These are phyloP conservation scores for Emericellopsis atlantica DNA, from an alignment of 2,329 filamentous ascomycete species.

Conservation along the genomic window DNA sequence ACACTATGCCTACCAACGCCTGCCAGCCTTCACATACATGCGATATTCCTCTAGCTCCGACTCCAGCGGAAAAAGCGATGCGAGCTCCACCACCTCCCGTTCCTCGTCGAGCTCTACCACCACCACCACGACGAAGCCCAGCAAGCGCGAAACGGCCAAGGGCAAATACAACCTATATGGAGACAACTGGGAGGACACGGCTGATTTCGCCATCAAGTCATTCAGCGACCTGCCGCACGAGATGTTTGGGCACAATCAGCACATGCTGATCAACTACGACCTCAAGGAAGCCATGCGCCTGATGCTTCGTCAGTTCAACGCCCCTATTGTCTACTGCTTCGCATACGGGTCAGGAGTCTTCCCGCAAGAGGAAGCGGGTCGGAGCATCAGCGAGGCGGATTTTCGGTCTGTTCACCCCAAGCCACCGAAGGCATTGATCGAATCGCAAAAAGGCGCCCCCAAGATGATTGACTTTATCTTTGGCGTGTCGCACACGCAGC, in stretches of 20 bases:
- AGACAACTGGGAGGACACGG: slow-evolving; percentile 29
- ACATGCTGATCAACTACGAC: slow-evolving; percentile 90
- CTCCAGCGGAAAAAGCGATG: background rate
- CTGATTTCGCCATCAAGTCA: slow-evolving; percentile 26
- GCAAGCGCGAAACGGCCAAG: slow-evolving; percentile 11
- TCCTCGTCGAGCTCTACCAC: background rate
- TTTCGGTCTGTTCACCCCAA: slow-evolving; percentile 64
- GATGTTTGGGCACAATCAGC: slow-evolving; percentile 86
- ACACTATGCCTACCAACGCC: background rate
- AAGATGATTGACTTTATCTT: slow-evolving; percentile 99
- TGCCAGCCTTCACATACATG: background rate
- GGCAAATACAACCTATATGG: slow-evolving; percentile 22
- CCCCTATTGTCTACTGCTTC: slow-evolving; percentile 91
- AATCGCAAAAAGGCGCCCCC: slow-evolving; percentile 74
- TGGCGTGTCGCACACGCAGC: slow-evolving; percentile 84
- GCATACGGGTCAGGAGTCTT: slow-evolving; percentile 97
- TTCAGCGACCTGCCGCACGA: slow-evolving; percentile 31
- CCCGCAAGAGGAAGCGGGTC: slow-evolving; percentile 51
- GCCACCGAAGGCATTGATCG: slow-evolving; percentile 66
- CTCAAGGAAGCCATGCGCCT: slow-evolving; percentile 84
- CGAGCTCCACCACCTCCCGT: background rate
- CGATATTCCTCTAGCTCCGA: slow-evolving; percentile 2
- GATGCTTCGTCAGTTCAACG: slow-evolving; percentile 82
- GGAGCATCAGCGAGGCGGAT: slow-evolving; percentile 40
- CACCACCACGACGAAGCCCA: background rate